Evolutionary conservation across 1,139 yeast genomes (phyloP).

Genomic region (Pichia sp.): DNA sequence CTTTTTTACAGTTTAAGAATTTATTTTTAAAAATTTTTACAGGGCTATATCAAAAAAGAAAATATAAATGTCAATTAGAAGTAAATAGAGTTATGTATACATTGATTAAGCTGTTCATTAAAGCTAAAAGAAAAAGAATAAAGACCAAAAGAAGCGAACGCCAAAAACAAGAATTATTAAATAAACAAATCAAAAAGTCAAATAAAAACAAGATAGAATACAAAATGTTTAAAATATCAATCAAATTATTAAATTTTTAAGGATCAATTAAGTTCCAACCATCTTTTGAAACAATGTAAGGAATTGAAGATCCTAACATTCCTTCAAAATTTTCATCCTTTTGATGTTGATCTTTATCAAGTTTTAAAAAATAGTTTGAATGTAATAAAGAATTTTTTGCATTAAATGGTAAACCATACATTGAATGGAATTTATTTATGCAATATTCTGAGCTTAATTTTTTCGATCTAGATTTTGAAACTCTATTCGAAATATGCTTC

Average conservation of each 20-base stretch:
- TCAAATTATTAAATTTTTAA: not conserved
- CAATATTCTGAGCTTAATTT: slow-evolving; percentile 28
- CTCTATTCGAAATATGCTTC: slow-evolving; percentile 28
- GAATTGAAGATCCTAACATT: slow-evolving; percentile 28
- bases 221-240: too few species aligned
- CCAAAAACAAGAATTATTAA: too few species aligned
- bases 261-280: slow-evolving; percentile 27
- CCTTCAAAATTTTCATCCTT: slow-evolving; percentile 25
- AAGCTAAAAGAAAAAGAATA: too few species aligned
- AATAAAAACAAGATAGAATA: too few species aligned
- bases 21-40: too few species aligned
- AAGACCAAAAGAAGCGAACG: too few species aligned
- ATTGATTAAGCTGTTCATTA: too few species aligned
- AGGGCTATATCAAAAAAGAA: too few species aligned
- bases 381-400: slow-evolving; percentile 20
- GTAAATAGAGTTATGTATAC: too few species aligned
- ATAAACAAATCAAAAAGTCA: too few species aligned
- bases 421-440: slow-evolving; percentile 27
- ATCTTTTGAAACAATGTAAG: slow-evolving; percentile 27
- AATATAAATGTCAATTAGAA: too few species aligned
- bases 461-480: slow-evolving; percentile 28
- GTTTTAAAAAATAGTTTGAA: slow-evolving; percentile 19
- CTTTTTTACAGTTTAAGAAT: too few species aligned
- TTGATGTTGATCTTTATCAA: slow-evolving; percentile 7
- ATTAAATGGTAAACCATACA: slow-evolving; percentile 29